phyloP scores from a whole-genome alignment of 495 filamentous ascomycete genomes.

The Paragyromitra xinjiangensis region DNA sequence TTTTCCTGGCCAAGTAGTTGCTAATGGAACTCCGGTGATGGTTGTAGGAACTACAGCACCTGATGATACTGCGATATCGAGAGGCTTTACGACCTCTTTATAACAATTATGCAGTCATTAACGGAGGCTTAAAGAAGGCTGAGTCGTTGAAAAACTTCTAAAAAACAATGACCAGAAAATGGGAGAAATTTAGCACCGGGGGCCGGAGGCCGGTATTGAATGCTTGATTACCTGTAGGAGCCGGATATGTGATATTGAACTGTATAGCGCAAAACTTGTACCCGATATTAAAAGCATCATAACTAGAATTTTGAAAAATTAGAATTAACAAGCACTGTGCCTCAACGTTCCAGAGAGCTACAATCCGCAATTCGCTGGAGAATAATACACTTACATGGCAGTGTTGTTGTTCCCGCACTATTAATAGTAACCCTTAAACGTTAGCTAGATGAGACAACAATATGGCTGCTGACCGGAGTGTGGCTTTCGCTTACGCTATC shows the following conservation, averaged over 20 bases:
- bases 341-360: not conserved
- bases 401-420: conserved; percentile 41
- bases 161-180: not conserved
- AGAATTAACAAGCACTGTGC: not conserved
- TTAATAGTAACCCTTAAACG: conserved; percentile 37
- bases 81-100: conserved; percentile 39
- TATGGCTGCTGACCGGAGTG: conserved; percentile 6
- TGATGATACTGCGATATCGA: conserved; percentile 28
- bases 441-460: conserved; percentile 3
- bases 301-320: conserved; percentile 9
- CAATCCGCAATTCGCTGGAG: not conserved
- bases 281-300: conserved; percentile 16
- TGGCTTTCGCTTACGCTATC: conserved; percentile 45
- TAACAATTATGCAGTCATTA: conserved; percentile 6
- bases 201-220: not conserved
- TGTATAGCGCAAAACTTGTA: conserved; percentile 15
- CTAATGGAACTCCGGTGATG: conserved; percentile 17
- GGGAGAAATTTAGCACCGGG: conserved; percentile 5
- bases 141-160: not conserved
- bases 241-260: conserved; percentile 31
- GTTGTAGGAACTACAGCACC: conserved; percentile 23
- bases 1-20: conserved; percentile 31
- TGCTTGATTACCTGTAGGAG: conserved; percentile 35
- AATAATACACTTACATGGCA: conserved; percentile 23
- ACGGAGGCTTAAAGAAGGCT: conserved; percentile 4